Evolutionary conservation across 2,329 filamentous ascomycete species (phyloP).

Genomic region (Penicillium sp.): DNA sequence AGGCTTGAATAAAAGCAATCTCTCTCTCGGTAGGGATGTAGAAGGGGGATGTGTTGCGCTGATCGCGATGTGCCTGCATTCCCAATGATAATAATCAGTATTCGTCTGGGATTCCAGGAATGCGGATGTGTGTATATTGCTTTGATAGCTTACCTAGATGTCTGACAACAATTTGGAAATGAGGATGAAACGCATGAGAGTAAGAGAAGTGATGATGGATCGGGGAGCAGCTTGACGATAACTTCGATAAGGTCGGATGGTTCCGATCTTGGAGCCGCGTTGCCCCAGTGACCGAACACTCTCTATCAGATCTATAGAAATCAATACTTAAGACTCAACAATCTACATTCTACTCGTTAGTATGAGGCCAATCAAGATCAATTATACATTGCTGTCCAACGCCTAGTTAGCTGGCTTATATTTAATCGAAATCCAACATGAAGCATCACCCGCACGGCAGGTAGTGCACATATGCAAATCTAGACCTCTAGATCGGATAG

Average conservation of each 20-base stretch:
- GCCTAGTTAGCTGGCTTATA: neutral
- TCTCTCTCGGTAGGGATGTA: conserved; percentile 15
- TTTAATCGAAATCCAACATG: no score
- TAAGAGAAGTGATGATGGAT: conserved; percentile 10
- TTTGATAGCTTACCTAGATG: neutral
- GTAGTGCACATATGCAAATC: neutral
- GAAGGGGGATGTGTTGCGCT: conserved; percentile 16
- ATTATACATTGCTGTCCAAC: conserved; percentile 3
- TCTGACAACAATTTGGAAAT: neutral
- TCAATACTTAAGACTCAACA: no score
- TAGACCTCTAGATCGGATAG: conserved; percentile 35
- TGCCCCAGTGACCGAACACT: conserved; percentile 14
- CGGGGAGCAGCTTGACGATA: conserved; percentile 11
- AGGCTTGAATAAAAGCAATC: neutral
- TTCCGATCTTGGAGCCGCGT: conserved; percentile 4
- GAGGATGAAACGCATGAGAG: neutral
- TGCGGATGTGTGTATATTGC: neutral
- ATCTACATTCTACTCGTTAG: no score
- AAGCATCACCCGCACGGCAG: conserved; percentile 10
- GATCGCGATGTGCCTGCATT: conserved; percentile 29
- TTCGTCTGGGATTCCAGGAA: neutral
- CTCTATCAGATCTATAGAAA: neutral
- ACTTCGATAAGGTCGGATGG: conserved; percentile 7
- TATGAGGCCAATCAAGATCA: conserved; percentile 1
- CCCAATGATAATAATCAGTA: conserved; percentile 18